Evolutionary conservation across 2,329 filamentous ascomycete genomes (phyloP), one percentile per base, ranked within the genome.

Genomic region (Alternaria triticimaculans): DNA sequence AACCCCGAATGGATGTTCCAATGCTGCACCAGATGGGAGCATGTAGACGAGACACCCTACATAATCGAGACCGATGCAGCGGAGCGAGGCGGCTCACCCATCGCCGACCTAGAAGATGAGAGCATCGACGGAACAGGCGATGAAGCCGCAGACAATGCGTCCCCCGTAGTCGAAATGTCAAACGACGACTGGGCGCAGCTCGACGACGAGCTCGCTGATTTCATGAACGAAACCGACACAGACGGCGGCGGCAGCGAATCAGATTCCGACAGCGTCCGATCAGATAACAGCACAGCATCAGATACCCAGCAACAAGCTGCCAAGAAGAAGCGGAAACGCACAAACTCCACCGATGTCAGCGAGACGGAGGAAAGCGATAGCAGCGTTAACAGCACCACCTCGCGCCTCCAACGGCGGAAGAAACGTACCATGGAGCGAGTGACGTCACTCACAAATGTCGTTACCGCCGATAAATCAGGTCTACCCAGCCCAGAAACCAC

Each of bases 1-100:
- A 94, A 91, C 71, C 92, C 94, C 57, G 89, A 93, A 72, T 99
- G 96, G 96, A 88, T 99, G 28, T 86, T 90, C 30, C 91, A 94
- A 70, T 96, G 90, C 59, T 88, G 98, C 67, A 91, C 89, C 25
- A 90, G 91, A 77, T 99, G 96, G 96, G 85, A 87, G 66, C 90
- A 88, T 60, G 84, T 96, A 11, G 89, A 96, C 60, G 94, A 97
- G 78, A 85, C 85, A 3, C 90, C 91, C 0, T 97, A 95, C 74
- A 83, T 92, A n/a, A 86, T 97, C 50, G 85, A 90, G n/a, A 86
- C 94, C 3, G 89, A 93, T 55, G 88, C 91, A 0, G 87, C 89
- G 18, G 91, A 93, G 46, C 74, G 72, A 23, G 69, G 73, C 8
- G 74, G 69, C 8, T 78, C 78, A 20, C 79, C 80, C 6, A 72